Evolutionary conservation across 2,329 filamentous ascomycete genomes (phyloP), one percentile per base, ranked within the genome.

Genomic region (Botryotinia globosa): DNA sequence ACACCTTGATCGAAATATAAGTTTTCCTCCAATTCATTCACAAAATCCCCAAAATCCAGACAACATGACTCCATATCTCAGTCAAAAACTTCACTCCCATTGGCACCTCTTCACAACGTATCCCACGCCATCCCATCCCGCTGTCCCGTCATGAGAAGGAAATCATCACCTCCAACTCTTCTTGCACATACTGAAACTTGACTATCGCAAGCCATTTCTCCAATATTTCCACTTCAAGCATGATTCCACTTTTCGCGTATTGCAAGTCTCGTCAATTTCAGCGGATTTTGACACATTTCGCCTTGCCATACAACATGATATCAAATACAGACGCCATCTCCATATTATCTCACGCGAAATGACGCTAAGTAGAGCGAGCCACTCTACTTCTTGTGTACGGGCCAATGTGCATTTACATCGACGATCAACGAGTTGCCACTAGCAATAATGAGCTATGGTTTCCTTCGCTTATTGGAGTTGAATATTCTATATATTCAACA

Each of bases 131-230:
- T 10, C 25, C 1, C 22, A 25, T 14, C 10, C 18, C 4, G 2
- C 22, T 51, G 1, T 14, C 34, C 22, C 34, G 12, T 22, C 58
- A 16, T 4, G 4, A 14, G 10, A 29, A 20, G 34, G 44, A 32
- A 18, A 22, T 8, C 39, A 29, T 32, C 37, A 69, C 22, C 51
- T 16, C 44, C n/a, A 34, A 37, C 51, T 6, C 20, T 20, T 42
- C 1, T 8, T 22, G 5, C 7, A 32, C 1, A 25, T 4, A 22
- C 4, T 16, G 16, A 1, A 32, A 2, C 12, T 32, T 22, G n/a
- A 58, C 20, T 9, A n/a, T n/a, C 12, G 0, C 25, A 51, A n/a
- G 48, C n/a, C n/a, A 8, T n/a, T 16, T 22, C 20, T 25, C 18
- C 66, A 20, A 22, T 18, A 14, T 58, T 14, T 9, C 37, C 37